These are phyloP conservation scores for Galeopsis tetrahit DNA, from an alignment of 257 asterid genomes.

Conservation along the genomic window DNA sequence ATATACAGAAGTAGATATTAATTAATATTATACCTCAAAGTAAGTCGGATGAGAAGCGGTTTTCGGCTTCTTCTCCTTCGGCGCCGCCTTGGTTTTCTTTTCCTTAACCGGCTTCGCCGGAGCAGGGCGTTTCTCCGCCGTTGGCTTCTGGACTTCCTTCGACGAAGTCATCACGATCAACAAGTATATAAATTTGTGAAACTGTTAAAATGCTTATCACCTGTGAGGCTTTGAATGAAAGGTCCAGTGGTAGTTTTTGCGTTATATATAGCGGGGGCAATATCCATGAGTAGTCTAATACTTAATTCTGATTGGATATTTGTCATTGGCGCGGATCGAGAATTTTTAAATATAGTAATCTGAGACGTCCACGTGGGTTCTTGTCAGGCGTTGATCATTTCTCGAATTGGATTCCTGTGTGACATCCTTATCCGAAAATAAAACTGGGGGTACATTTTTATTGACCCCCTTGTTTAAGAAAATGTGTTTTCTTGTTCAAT, in stretches of 20 bases:
- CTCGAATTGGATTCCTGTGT: constrained; percentile 43
- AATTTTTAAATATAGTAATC: constrained; percentile 15
- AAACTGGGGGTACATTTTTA: neutral
- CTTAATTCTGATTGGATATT: constrained; percentile 48
- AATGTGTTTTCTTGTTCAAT: constrained; percentile 53
- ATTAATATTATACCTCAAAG: constrained; percentile 48
- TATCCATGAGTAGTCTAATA: constrained; percentile 21
- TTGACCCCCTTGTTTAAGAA: neutral
- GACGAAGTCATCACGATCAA: constrained; percentile 45
- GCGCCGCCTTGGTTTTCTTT: constrained; percentile 55
- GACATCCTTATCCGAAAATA: constrained; percentile 39
- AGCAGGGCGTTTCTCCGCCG: constrained; percentile 35
- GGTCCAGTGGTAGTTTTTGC: neutral
- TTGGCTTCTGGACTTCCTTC: constrained; percentile 41
- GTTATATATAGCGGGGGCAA: constrained; percentile 44
- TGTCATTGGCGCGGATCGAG: constrained; percentile 35
- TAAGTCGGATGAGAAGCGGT: constrained; percentile 72
- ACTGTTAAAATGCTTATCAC: neutral
- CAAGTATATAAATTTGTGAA: neutral
- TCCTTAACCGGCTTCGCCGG: constrained; percentile 46
- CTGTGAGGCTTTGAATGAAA: neutral
- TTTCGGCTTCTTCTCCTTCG: constrained; percentile 59
- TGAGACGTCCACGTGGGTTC: constrained; percentile 39
- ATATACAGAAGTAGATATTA: too few relatives aligned
- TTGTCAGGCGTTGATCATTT: constrained; percentile 14